A percentile compares a stretch with the other conserved stretches of the same genome.
Conservation (phyloP, 106 monocot species). For the Allium cepa region DNA sequence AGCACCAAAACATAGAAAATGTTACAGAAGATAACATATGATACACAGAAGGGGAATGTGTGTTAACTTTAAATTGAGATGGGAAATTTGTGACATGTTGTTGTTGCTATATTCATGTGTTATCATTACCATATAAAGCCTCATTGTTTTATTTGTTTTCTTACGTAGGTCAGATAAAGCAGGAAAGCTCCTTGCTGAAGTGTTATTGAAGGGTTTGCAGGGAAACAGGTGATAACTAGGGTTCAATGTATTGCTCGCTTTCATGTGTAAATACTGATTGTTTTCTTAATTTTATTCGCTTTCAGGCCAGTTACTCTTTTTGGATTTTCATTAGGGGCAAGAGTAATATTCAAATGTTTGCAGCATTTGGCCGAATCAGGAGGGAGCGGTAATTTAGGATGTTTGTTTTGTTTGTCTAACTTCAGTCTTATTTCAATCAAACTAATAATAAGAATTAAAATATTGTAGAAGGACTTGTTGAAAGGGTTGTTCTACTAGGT, state of each 20-base stretch:
- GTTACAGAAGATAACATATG: too few species aligned
- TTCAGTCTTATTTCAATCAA: too few species aligned
- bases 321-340: conserved; percentile 93
- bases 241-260: background rate
- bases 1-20: too few species aligned
- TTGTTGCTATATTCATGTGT: too few species aligned
- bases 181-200: conserved; percentile 92
- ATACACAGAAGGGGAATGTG: too few species aligned
- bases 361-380: conserved; percentile 68
- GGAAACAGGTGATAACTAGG: conserved; percentile 62
- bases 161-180: conserved; percentile 83
- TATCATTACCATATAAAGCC: too few species aligned
- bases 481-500: conserved; percentile 92
- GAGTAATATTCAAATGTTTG: conserved; percentile 90
- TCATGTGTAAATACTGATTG: conserved; percentile 1
- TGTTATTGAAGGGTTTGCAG: conserved; percentile 81
- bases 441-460: background rate
- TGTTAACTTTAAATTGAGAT: too few species aligned
- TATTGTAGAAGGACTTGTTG: conserved; percentile 76
- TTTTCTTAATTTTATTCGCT: background rate
- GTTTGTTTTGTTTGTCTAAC: background rate
- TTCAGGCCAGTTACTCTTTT: conserved; percentile 93
- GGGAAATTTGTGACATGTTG: too few species aligned
- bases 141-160: conserved; percentile 3
- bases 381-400: conserved; percentile 63